These are phyloP conservation scores for Rhodomyrtus tomentosa DNA, from an alignment of 345 rosid genomes.

Conservation along the genomic window DNA sequence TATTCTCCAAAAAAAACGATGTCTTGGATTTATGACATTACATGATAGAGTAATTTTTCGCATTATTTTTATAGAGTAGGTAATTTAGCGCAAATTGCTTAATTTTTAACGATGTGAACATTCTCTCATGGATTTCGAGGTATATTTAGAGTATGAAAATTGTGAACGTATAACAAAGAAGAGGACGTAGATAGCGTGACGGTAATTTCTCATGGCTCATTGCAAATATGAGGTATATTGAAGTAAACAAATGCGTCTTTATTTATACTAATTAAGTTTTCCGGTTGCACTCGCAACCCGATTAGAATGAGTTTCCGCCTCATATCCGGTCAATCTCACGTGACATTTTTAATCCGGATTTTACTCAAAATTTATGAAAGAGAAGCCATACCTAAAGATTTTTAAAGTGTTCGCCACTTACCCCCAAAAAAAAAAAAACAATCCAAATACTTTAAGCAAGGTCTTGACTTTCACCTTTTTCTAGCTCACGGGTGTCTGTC, in stretches of 20 bases:
- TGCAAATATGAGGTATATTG: background rate
- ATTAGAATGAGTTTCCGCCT: background rate
- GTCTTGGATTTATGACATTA: background rate
- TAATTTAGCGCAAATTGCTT: background rate
- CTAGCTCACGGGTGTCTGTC: constrained; percentile 1
- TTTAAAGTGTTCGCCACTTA: background rate
- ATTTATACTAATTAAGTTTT: background rate
- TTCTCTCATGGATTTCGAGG: background rate
- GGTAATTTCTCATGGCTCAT: background rate
- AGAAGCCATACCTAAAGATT: background rate
- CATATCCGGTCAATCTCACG: background rate
- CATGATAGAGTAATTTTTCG: background rate
- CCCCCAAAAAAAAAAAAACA: too few relatives aligned
- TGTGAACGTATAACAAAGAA: too few relatives aligned
- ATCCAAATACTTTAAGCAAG: background rate
- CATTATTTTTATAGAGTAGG: background rate
- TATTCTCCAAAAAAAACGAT: background rate
- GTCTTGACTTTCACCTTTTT: background rate
- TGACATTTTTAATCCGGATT: background rate
- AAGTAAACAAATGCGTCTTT: background rate
- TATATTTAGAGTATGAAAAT: too few relatives aligned
- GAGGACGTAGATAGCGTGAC: background rate
- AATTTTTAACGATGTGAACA: background rate
- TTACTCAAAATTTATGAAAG: background rate
- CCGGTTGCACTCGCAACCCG: background rate